Percentiles rank a stretch among this genome's conserved stretches.
Evolutionary conservation across 2,329 filamentous ascomycete genomes (phyloP).

Genomic region (Alternaria alternata): DNA sequence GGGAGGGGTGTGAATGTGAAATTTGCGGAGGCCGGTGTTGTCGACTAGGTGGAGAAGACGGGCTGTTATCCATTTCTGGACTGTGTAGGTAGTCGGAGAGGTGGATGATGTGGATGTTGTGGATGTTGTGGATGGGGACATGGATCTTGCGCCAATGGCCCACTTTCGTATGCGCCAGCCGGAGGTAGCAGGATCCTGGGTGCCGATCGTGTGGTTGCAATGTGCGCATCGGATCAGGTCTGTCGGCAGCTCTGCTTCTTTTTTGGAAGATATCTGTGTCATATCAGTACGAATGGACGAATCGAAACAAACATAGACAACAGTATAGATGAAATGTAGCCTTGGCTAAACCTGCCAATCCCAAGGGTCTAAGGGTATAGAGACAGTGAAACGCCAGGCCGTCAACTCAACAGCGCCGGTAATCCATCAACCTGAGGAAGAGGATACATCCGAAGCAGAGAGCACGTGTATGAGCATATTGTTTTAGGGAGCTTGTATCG

Average conservation of each 20-base stretch:
- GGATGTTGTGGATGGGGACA: not conserved
- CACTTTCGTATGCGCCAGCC: conserved; percentile 63
- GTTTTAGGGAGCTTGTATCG: conserved; percentile 68
- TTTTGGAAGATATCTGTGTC: conserved; percentile 13
- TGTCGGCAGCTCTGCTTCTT: conserved; percentile 9
- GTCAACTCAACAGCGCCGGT: conserved; percentile 35
- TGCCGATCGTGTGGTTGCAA: conserved; percentile 49
- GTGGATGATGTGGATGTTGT: conserved; percentile 4
- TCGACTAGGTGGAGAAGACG: conserved; percentile 65
- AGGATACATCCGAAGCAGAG: conserved; percentile 35
- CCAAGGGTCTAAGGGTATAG: conserved; percentile 41
- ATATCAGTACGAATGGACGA: conserved; percentile 17
- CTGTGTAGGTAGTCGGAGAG: conserved; percentile 27
- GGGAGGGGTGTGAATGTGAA: conserved; percentile 57
- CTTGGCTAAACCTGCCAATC: conserved; percentile 44
- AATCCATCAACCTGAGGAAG: conserved; percentile 42
- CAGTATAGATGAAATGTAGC: conserved; percentile 35
- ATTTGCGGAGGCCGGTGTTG: conserved; percentile 63
- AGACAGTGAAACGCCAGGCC: conserved; percentile 46
- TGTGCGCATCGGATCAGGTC: conserved; percentile 47
- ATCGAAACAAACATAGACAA: not conserved
- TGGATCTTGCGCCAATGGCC: conserved; percentile 46
- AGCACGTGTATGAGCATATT: conserved; percentile 44
- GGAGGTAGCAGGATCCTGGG: conserved; percentile 53
- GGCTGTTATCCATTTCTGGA: conserved; percentile 60